Evolutionary conservation across 805 yeast species (phyloP).

Genomic region (Starmerella geochares): DNA sequence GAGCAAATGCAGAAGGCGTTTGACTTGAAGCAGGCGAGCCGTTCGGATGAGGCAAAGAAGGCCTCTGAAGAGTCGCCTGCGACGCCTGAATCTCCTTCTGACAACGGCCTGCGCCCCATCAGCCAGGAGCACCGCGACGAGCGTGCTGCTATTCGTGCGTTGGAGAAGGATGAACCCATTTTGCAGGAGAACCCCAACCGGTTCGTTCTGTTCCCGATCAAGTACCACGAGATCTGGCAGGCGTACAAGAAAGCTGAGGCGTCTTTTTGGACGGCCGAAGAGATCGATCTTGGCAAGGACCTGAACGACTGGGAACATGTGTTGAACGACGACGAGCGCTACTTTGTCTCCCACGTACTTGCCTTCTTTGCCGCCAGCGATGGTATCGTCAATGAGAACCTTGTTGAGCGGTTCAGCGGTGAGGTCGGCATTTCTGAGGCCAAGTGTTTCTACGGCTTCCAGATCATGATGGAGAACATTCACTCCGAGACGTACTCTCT

Average conservation of each 20-base stretch:
- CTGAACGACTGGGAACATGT: slow-evolving; percentile 82
- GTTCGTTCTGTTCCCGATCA: slow-evolving; percentile 89
- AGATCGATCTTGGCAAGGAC: slow-evolving; percentile 91
- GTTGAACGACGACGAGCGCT: slow-evolving; percentile 84
- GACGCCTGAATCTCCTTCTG: neutral
- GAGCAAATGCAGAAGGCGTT: slow-evolving; percentile 21
- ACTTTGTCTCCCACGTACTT: slow-evolving; percentile 79
- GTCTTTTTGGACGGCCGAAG: slow-evolving; percentile 99
- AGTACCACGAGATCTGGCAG: slow-evolving; percentile 97
- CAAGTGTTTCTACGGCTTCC: slow-evolving; percentile 97
- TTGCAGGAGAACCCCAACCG: slow-evolving; percentile 75
- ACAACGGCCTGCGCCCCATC: slow-evolving; percentile 21
- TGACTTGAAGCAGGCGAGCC: slow-evolving; percentile 19
- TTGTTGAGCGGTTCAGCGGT: slow-evolving; percentile 93
- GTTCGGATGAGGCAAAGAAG: slow-evolving; percentile 6
- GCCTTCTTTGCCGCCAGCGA: slow-evolving; percentile 99
- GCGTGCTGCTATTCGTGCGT: slow-evolving; percentile 45
- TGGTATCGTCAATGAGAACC: slow-evolving; percentile 95
- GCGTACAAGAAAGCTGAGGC: slow-evolving; percentile 99
- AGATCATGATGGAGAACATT: slow-evolving; percentile 98
- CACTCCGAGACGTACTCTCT: slow-evolving; percentile 96
- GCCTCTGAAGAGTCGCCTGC: slow-evolving; percentile 19
- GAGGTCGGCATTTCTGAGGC: slow-evolving; percentile 98
- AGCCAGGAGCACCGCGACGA: slow-evolving; percentile 25
- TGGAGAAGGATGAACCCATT: slow-evolving; percentile 83